Percentiles rank a stretch among this genome's conserved stretches.
Conservation (phyloP, 2,329 filamentous ascomycete genomes). For the Neofusicoccum umdonicola region DNA sequence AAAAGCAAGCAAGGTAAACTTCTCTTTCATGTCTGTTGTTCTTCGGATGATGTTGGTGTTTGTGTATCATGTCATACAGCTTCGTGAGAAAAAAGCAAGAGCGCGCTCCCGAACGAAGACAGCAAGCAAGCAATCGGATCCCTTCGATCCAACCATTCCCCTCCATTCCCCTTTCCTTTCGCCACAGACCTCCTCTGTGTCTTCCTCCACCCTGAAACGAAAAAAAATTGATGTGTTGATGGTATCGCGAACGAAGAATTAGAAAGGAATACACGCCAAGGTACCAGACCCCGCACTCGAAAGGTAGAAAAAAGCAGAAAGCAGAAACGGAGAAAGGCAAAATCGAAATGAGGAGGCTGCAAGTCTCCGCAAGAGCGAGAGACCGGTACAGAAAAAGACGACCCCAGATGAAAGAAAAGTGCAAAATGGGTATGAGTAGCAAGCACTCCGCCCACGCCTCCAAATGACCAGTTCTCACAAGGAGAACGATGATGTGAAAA, state of each 20-base stretch:
- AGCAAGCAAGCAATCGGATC: neutral
- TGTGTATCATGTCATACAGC: slow-evolving; percentile 15
- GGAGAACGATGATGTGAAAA: neutral
- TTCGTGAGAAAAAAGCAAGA: neutral
- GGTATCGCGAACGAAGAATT: slow-evolving; percentile 14
- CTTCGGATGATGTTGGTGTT: neutral
- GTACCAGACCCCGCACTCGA: neutral
- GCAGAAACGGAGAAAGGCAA: neutral
- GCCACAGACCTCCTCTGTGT: no score
- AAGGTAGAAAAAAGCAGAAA: neutral
- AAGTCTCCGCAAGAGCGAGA: neutral
- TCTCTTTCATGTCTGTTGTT: slow-evolving; percentile 5
- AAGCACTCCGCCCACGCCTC: slow-evolving; percentile 8
- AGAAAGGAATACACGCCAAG: slow-evolving; percentile 1
- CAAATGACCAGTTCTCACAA: neutral
- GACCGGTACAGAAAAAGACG: neutral
- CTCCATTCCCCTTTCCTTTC: neutral
- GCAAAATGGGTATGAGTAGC: slow-evolving; percentile 2
- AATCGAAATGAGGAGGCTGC: neutral
- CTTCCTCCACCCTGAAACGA: neutral
- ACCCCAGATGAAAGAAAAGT: neutral
- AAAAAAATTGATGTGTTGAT: neutral
- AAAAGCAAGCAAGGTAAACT: neutral
- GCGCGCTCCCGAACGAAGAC: neutral
- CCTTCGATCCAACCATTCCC: neutral